Evolutionary conservation across 257 asterid genomes (phyloP).

Genomic region (Solanum pinnatisectum): DNA sequence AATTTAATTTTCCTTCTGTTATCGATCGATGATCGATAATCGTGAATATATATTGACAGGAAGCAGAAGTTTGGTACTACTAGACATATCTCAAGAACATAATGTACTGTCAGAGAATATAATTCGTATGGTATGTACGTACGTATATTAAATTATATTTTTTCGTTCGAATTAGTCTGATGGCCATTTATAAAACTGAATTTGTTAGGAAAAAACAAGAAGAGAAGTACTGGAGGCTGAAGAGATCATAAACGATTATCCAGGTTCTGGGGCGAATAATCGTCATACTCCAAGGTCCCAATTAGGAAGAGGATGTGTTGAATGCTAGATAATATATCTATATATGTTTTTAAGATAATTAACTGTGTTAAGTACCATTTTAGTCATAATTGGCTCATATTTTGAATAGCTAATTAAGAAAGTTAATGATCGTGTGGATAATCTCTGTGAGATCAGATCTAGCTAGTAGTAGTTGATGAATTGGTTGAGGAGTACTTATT

Average conservation of each 20-base stretch:
- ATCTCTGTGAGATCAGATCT: neutral
- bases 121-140: conserved; percentile 15
- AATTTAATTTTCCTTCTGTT: neutral
- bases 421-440: neutral
- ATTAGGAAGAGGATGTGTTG: conserved; percentile 24
- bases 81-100: conserved; percentile 6
- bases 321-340: conserved; percentile 15
- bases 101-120: conserved; percentile 2
- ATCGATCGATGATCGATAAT: neutral
- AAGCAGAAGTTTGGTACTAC: conserved; percentile 19
- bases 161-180: neutral
- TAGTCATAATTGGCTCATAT: neutral
- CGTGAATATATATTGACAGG: conserved; percentile 18
- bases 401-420: neutral
- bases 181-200: neutral
- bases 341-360: neutral
- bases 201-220: conserved; percentile 7
- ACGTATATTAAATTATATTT: neutral
- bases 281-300: conserved; percentile 58
- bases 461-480: neutral
- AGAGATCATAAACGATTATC: conserved; percentile 49
- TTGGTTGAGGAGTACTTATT: neutral
- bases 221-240: conserved; percentile 18
- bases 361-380: neutral
- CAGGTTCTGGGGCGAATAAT: conserved; percentile 66